Conservation (phyloP, 2,329 filamentous ascomycete genomes). For the Scytalidium sp. region DNA sequence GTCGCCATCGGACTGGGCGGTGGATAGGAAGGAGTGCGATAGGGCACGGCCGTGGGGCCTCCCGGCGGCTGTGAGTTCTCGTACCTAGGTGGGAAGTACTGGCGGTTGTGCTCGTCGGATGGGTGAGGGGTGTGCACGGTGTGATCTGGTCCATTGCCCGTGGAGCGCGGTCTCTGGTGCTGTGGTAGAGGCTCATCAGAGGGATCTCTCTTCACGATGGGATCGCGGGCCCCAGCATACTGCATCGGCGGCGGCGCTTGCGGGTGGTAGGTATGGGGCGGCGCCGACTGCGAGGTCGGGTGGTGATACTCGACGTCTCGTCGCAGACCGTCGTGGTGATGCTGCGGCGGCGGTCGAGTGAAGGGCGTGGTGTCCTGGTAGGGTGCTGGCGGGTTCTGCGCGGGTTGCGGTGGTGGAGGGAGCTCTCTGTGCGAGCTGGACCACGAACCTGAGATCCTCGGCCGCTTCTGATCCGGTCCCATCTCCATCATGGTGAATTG, state of each 20-base stretch:
- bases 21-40: slow-evolving; percentile 1
- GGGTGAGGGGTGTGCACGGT: slow-evolving; percentile 19
- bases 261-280: slow-evolving; percentile 37
- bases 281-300: slow-evolving; percentile 39
- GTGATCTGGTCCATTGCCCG: slow-evolving; percentile 22
- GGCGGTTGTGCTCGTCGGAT: slow-evolving; percentile 18
- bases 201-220: slow-evolving; percentile 53
- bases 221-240: slow-evolving; percentile 44
- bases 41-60: slow-evolving; percentile 5
- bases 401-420: slow-evolving; percentile 27
- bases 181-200: slow-evolving; percentile 29
- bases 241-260: slow-evolving; percentile 28
- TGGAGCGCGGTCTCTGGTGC: slow-evolving; percentile 31
- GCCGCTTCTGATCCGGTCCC: slow-evolving; percentile 57
- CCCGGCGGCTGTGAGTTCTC: slow-evolving; percentile 15
- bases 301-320: slow-evolving; percentile 50
- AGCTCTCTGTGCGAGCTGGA: slow-evolving; percentile 42
- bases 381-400: slow-evolving; percentile 21
- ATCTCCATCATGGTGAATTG: slow-evolving; percentile 49
- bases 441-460: slow-evolving; percentile 49
- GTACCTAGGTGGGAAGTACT: slow-evolving; percentile 16
- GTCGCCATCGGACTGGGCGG: slow-evolving; percentile 23
- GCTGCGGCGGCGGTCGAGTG: slow-evolving; percentile 35
- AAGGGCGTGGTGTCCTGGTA: slow-evolving; percentile 23
- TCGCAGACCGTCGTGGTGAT: slow-evolving; percentile 51